Evolutionary conservation across 2,329 filamentous ascomycete genomes (phyloP), one percentile per base, ranked within the genome.

Genomic region (Aspergillus versicolor): DNA sequence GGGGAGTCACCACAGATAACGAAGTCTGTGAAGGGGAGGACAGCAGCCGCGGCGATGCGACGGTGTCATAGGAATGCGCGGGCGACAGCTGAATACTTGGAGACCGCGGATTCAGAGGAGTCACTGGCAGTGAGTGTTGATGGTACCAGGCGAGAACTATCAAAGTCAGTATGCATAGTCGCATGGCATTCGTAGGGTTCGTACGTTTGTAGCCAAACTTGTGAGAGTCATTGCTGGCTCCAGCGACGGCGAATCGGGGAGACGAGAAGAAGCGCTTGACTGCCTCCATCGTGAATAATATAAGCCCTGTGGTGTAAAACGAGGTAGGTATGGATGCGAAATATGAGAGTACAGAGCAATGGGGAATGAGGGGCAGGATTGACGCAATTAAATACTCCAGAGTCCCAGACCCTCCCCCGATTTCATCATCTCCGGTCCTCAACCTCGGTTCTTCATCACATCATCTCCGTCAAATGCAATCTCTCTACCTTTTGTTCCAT

Each of bases 71-170:
- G 46, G 56, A 54, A 50, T 83, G 77, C 61, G 81, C 78, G 41
- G 75, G 76, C 21, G 76, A 77, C 37, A 91, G 84, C n/a, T 79
- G 78, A 68, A 97, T 88, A 56, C 80, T 79, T 6, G 86, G 70
- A 3, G 84, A 77, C 47, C 81, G 81, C 0, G 93, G 92, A 76
- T 97, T 97, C 73, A 97, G 83, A 9, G 93, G 91, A 1, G 87
- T 91, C 4, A 88, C 91, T 7, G 88, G 85, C 41, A 97, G 84
- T 38, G 82, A 80, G 76, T 91, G 91, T 34, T 81, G 72, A 55
- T 90, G 83, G 75, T 97, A 97, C 93, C 93, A 97, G 13, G 84
- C 84, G 71, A 97, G 91, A 64, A 97, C 92, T 95, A 68, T 3
- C 2, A 45, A 15, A 41, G 30, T 37, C 34, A 52, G 54, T 52